Evolutionary conservation across 306 rosid genomes (phyloP).

Genomic region (Cicer pinnatifidum): DNA sequence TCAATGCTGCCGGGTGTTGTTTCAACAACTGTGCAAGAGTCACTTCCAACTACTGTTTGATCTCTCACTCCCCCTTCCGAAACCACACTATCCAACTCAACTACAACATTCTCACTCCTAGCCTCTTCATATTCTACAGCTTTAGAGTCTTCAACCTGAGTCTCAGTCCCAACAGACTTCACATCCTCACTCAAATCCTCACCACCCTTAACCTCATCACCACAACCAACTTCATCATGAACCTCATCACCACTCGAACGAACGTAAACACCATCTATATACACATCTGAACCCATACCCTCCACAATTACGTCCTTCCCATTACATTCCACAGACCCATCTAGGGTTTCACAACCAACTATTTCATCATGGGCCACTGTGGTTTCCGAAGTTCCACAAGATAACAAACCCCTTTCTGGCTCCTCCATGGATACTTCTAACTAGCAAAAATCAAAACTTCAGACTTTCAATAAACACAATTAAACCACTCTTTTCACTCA

Average conservation of each 20-base stretch:
- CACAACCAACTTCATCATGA: slow-evolving; percentile 45
- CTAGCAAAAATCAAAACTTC: slow-evolving; percentile 48
- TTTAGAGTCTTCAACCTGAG: slow-evolving; percentile 42
- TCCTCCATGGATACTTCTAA: slow-evolving; percentile 63
- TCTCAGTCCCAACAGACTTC: slow-evolving; percentile 39
- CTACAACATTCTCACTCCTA: slow-evolving; percentile 18
- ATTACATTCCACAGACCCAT: slow-evolving; percentile 43
- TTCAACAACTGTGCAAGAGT: not conserved
- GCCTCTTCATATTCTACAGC: slow-evolving; percentile 44
- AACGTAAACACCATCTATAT: slow-evolving; percentile 83
- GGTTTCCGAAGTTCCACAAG: slow-evolving; percentile 52
- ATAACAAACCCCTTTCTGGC: slow-evolving; percentile 53
- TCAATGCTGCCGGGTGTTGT: not conserved
- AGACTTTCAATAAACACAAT: slow-evolving; percentile 37
- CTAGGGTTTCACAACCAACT: slow-evolving; percentile 52
- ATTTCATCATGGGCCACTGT: slow-evolving; percentile 49
- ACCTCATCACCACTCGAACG: slow-evolving; percentile 45
- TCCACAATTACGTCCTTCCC: slow-evolving; percentile 81
- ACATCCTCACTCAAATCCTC: slow-evolving; percentile 44
- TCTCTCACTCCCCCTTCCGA: slow-evolving; percentile 42
- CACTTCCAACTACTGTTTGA: slow-evolving; percentile 2
- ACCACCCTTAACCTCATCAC: slow-evolving; percentile 43
- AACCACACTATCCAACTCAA: slow-evolving; percentile 43
- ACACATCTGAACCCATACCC: slow-evolving; percentile 78
- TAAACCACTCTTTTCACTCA: not conserved